A percentile compares a stretch with the other conserved stretches of the same genome.
Conservation (phyloP, 768 basidiomycete genomes). For the Hygrophorus pudorinus region DNA sequence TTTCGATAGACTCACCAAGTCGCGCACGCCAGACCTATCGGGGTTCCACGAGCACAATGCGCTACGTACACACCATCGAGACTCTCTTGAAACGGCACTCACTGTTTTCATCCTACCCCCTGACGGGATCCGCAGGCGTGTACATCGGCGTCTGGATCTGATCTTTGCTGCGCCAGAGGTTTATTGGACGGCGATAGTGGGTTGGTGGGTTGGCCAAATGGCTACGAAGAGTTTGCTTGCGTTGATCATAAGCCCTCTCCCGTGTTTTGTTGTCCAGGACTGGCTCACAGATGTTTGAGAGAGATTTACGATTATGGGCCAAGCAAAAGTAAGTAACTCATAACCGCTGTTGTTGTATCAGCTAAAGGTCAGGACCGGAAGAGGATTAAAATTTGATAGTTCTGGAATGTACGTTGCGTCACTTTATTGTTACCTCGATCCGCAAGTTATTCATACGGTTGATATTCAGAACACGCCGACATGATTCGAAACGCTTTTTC, state of each 20-base stretch:
- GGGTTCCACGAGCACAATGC: constrained; percentile 47
- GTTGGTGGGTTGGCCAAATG: constrained; percentile 52
- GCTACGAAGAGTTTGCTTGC: not conserved
- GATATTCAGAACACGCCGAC: constrained; percentile 42
- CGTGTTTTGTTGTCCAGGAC: constrained; percentile 37
- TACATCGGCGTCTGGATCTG: constrained; percentile 70
- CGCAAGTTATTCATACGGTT: not conserved
- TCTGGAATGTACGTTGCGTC: constrained; percentile 54
- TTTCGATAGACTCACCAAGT: not conserved
- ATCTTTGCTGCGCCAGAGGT: constrained; percentile 69
- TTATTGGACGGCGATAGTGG: constrained; percentile 85
- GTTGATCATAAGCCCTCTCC: not conserved
- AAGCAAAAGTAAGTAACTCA: constrained; percentile 40
- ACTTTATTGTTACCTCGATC: not conserved
- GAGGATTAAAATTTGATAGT: constrained; percentile 80
- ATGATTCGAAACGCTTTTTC: constrained; percentile 49
- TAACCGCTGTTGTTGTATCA: not conserved
- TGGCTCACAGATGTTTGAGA: constrained; percentile 84
- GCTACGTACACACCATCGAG: constrained; percentile 54
- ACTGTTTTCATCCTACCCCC: constrained; percentile 65
- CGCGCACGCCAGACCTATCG: constrained; percentile 37
- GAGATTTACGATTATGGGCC: constrained; percentile 72
- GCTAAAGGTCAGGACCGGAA: constrained; percentile 15
- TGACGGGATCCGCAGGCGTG: constrained; percentile 21
- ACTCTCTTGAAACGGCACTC: constrained; percentile 77